Evolutionary conservation across 768 basidiomycete genomes (phyloP).

Genomic region (Nidularia pulvinata): DNA sequence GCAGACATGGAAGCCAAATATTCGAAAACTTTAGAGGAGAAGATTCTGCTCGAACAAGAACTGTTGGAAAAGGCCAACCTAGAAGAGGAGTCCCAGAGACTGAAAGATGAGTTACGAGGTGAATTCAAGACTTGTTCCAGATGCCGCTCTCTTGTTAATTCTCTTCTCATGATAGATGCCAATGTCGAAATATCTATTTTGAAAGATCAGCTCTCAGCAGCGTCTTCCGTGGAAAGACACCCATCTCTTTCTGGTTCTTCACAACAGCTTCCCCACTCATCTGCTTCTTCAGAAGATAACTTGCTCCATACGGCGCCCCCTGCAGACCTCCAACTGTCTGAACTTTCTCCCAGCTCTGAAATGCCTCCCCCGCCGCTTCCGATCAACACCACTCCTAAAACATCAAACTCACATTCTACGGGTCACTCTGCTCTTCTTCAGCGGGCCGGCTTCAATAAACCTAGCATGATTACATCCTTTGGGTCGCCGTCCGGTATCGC

Average conservation of each 20-base stretch:
- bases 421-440: slow-evolving; percentile 49
- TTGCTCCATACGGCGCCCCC: slow-evolving; percentile 60
- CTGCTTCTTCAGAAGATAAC: slow-evolving; percentile 48
- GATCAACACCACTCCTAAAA: slow-evolving; percentile 34
- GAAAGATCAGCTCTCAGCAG: slow-evolving; percentile 61
- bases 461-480: slow-evolving; percentile 43
- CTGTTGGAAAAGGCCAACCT: slow-evolving; percentile 86
- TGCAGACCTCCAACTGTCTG: slow-evolving; percentile 58
- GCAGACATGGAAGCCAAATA: slow-evolving; percentile 89
- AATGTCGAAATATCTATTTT: slow-evolving; percentile 84
- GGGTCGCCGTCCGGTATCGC: slow-evolving; percentile 35
- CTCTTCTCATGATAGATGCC: slow-evolving; percentile 53
- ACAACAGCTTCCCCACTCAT: slow-evolving; percentile 19
- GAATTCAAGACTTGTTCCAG: slow-evolving; percentile 12
- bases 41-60: slow-evolving; percentile 96
- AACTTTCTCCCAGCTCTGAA: slow-evolving; percentile 47
- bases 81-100: slow-evolving; percentile 88
- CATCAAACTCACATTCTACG: slow-evolving; percentile 27
- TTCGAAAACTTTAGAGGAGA: slow-evolving; percentile 91
- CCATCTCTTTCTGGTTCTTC: slow-evolving; percentile 32
- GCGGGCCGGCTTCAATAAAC: slow-evolving; percentile 47
- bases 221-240: slow-evolving; percentile 9
- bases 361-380: slow-evolving; percentile 21
- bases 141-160: slow-evolving; percentile 8
- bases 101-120: slow-evolving; percentile 95